These are phyloP conservation scores for Fraxinus latifolia DNA, from an alignment of 305 asterid genomes.

Conservation along the genomic window DNA sequence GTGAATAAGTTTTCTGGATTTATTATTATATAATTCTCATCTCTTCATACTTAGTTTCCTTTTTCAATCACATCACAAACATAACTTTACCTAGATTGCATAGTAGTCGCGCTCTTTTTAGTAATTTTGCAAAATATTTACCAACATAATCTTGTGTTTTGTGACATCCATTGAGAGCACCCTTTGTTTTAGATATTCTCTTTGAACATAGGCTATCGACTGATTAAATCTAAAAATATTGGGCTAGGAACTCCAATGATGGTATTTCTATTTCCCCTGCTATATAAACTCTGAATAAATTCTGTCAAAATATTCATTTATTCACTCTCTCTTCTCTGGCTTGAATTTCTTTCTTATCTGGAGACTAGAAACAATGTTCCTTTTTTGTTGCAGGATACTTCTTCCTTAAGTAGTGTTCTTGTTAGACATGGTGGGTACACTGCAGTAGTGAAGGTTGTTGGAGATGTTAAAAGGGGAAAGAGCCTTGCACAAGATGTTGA, in stretches of 20 bases:
- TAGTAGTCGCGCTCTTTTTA: not conserved
- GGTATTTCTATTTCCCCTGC: not conserved
- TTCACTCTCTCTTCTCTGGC: constrained; percentile 13
- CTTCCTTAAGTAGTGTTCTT: constrained; percentile 67
- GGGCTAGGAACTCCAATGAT: not conserved
- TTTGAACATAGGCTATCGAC: not conserved
- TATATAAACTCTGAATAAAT: not conserved
- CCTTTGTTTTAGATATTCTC: constrained; percentile 2
- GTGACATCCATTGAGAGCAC: not conserved
- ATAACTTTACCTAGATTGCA: not conserved
- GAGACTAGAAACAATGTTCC: constrained; percentile 29
- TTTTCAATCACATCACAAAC: not conserved
- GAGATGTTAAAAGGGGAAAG: constrained; percentile 55
- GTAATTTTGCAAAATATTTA: not conserved
- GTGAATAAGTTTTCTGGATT: constrained; percentile 12
- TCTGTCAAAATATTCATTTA: not conserved
- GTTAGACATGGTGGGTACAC: constrained; percentile 85
- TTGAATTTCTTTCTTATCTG: constrained; percentile 10
- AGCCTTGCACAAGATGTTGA: constrained; percentile 51
- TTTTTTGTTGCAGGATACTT: constrained; percentile 68
- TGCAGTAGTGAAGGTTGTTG: constrained; percentile 76
- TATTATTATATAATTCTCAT: not conserved
- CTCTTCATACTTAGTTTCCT: not conserved
- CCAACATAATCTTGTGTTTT: constrained; percentile 6
- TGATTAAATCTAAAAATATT: not conserved